Conservation (phyloP, 345 rosid species). For the Euphorbia lathyris region DNA sequence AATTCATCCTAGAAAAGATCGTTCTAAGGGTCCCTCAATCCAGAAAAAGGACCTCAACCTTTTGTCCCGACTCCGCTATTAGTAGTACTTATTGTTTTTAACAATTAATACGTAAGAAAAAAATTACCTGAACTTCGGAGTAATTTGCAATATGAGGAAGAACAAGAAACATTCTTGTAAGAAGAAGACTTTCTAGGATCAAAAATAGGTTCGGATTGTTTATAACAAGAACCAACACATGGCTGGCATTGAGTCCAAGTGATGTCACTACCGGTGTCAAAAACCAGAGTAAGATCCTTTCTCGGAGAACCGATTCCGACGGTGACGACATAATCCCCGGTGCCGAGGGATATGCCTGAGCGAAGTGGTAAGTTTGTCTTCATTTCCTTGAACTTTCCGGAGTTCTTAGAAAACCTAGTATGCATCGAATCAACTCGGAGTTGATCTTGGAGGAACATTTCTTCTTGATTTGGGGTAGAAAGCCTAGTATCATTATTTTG, state of each 20-base stretch:
- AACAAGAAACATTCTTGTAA: constrained; percentile 24
- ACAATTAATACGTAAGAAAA: too few relatives aligned
- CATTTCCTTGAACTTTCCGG: not conserved
- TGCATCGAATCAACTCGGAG: constrained; percentile 14
- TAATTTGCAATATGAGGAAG: constrained; percentile 1
- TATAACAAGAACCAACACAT: constrained; percentile 14
- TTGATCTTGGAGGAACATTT: constrained; percentile 16
- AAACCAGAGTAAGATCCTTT: constrained; percentile 6
- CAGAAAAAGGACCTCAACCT: too few relatives aligned
- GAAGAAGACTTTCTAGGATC: constrained; percentile 25
- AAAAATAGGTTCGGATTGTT: constrained; percentile 20
- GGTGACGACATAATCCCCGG: constrained; percentile 19
- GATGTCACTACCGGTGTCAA: constrained; percentile 30
- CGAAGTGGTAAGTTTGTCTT: not conserved
- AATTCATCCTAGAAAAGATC: too few relatives aligned
- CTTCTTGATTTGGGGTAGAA: not conserved
- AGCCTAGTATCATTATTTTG: not conserved
- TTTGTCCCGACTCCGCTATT: too few relatives aligned
- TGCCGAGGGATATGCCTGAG: not conserved
- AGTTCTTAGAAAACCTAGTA: not conserved
- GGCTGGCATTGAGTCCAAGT: constrained; percentile 42
- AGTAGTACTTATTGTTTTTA: too few relatives aligned
- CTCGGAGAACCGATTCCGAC: constrained; percentile 27
- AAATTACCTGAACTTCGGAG: constrained; percentile 3
- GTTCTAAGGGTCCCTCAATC: too few relatives aligned